A percentile compares a stretch with the other conserved stretches of the same genome.
phyloP scores from a whole-genome alignment of 176 grass and related monocot genomes.

The Cocos nucifera region DNA sequence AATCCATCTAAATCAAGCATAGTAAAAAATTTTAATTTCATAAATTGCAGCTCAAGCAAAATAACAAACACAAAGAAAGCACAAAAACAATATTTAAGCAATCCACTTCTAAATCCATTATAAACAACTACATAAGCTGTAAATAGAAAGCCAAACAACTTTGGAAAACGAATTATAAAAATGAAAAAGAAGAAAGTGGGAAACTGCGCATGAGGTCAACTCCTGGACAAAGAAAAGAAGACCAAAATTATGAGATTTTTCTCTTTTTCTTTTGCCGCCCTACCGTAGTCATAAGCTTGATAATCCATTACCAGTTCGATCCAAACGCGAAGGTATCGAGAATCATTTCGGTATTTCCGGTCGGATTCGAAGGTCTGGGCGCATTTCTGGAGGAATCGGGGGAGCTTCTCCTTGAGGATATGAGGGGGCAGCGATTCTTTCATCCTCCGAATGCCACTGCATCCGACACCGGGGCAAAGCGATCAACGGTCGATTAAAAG shows the following conservation, averaged over 20 bases:
- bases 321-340: constrained; percentile 72
- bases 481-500: background rate
- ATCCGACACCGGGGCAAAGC: background rate
- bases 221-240: too few relatives aligned
- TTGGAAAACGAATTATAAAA: too few relatives aligned
- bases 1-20: constrained; percentile 57
- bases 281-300: too few relatives aligned
- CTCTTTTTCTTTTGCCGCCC: too few relatives aligned
- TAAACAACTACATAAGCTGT: too few relatives aligned
- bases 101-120: too few relatives aligned
- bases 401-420: constrained; percentile 60
- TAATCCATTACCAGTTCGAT: constrained; percentile 50
- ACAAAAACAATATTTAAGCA: too few relatives aligned
- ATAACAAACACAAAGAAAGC: background rate
- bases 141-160: too few relatives aligned
- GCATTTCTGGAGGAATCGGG: constrained; percentile 91
- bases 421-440: constrained; percentile 36
- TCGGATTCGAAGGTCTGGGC: constrained; percentile 68
- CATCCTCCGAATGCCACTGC: constrained; percentile 57
- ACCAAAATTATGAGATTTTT: too few relatives aligned
- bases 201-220: too few relatives aligned
- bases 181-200: too few relatives aligned
- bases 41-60: background rate
- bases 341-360: constrained; percentile 45
- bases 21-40: too few relatives aligned